Conservation (phyloP, 2,329 filamentous ascomycete genomes). For the Botrytis elliptica region DNA sequence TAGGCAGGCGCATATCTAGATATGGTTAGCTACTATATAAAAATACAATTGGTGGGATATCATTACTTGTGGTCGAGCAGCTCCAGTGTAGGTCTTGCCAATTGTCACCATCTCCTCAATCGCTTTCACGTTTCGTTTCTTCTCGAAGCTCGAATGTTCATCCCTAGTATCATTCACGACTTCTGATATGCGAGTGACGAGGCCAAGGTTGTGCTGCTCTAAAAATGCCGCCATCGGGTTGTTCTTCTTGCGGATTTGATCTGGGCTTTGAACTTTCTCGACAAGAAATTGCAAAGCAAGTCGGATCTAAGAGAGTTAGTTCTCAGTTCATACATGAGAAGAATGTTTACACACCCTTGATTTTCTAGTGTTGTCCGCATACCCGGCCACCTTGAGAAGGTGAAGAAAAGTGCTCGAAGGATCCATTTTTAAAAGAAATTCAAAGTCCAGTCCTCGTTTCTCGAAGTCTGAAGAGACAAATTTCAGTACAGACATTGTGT, state of each 20-base stretch:
- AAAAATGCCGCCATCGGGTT: slow-evolving; percentile 72
- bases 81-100: slow-evolving; percentile 69
- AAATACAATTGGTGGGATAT: not conserved
- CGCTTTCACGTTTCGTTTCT: slow-evolving; percentile 73
- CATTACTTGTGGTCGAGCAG: slow-evolving; percentile 88
- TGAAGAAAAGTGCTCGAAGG: slow-evolving; percentile 75
- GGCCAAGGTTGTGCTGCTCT: slow-evolving; percentile 77
- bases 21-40: not conserved
- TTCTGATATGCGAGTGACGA: slow-evolving; percentile 80
- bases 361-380: slow-evolving; percentile 58
- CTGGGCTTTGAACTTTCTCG: slow-evolving; percentile 29
- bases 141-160: slow-evolving; percentile 62
- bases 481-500: slow-evolving; percentile 66
- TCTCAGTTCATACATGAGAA: not conserved
- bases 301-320: slow-evolving; percentile 33
- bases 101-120: slow-evolving; percentile 85
- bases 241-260: slow-evolving; percentile 44
- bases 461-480: slow-evolving; percentile 70
- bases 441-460: slow-evolving; percentile 56
- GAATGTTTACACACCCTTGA: slow-evolving; percentile 51
- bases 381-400: slow-evolving; percentile 75
- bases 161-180: slow-evolving; percentile 67
- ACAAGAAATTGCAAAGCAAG: slow-evolving; percentile 45
- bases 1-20: slow-evolving; percentile 84
- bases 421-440: slow-evolving; percentile 66